phyloP scores from a whole-genome alignment of 371 early-diverging fungal species.

The Fennellomyces sp. region DNA sequence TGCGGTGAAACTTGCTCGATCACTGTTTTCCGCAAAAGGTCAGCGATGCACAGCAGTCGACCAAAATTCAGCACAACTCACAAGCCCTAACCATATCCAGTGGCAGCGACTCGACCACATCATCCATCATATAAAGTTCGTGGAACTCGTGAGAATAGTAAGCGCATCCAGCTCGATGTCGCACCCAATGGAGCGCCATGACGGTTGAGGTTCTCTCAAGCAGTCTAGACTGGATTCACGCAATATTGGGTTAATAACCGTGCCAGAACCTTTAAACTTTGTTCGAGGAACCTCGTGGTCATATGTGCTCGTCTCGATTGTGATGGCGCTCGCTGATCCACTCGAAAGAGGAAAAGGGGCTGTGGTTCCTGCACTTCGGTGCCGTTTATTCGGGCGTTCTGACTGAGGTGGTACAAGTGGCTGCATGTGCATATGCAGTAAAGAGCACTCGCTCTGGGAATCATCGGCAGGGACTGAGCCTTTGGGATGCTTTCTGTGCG shows the following conservation, averaged over 20 bases:
- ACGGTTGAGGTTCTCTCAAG: no score
- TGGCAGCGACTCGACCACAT: conserved; percentile 42
- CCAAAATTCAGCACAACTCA: conserved; percentile 16
- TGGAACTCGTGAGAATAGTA: conserved; percentile 43
- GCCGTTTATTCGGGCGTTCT: conserved; percentile 2
- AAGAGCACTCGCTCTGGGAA: neutral
- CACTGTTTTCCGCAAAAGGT: conserved; percentile 1
- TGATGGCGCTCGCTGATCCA: neutral
- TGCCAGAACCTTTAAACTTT: no score
- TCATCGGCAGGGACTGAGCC: neutral
- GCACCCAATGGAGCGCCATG: conserved; percentile 47
- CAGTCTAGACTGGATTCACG: no score
- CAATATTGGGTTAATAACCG: no score
- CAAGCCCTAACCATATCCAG: conserved; percentile 38
- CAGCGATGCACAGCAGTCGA: neutral
- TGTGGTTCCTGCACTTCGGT: neutral
- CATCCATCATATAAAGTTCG: conserved; percentile 63
- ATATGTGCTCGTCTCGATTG: neutral
- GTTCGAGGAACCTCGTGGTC: neutral
- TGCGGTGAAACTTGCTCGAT: conserved; percentile 34
- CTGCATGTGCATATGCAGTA: neutral
- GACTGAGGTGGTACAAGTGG: neutral
- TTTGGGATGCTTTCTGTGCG: no score
- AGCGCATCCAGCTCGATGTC: conserved; percentile 53
- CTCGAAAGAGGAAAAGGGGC: neutral